phyloP scores from a whole-genome alignment of 163 green algal species.

The Picocystis sp. region DNA sequence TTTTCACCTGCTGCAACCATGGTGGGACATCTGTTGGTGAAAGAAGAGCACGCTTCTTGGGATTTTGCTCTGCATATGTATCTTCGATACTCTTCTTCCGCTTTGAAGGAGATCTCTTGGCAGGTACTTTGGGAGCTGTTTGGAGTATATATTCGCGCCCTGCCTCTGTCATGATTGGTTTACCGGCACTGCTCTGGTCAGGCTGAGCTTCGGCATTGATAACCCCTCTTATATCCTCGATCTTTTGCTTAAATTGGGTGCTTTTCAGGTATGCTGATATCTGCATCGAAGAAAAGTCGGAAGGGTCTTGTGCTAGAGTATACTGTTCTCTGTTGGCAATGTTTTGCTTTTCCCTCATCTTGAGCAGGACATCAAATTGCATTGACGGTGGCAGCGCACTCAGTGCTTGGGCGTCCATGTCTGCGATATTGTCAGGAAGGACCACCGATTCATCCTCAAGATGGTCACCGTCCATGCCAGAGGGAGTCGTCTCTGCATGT shows the following conservation, averaged over 20 bases:
- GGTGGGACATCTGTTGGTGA: no score
- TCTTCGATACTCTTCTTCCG: no score
- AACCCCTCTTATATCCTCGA: conserved; percentile 11
- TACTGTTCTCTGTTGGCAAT: conserved; percentile 26
- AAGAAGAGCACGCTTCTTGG: no score
- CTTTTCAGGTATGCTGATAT: conserved; percentile 69
- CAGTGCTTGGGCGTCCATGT: conserved; percentile 61
- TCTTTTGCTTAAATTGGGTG: conserved; percentile 17
- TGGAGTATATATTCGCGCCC: conserved; percentile 47
- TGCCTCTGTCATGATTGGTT: conserved; percentile 32
- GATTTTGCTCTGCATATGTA: no score
- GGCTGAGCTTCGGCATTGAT: no score
- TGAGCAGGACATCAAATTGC: conserved; percentile 64
- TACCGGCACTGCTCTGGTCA: conserved; percentile 2
- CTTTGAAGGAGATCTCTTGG: no score
- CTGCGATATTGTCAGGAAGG: conserved; percentile 19
- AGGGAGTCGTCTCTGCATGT: background rate
- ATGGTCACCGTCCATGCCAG: conserved; percentile 8
- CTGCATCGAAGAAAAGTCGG: conserved; percentile 47
- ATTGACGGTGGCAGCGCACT: conserved; percentile 41
- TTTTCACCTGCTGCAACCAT: no score
- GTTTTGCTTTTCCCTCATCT: conserved; percentile 34
- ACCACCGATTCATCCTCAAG: conserved; percentile 15
- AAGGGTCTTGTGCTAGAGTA: conserved; percentile 10
- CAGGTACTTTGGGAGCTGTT: background rate